Percentiles rank a stretch among this genome's conserved stretches.
Conservation (phyloP, 768 basidiomycete species). For the Auricularia heimuer region DNA sequence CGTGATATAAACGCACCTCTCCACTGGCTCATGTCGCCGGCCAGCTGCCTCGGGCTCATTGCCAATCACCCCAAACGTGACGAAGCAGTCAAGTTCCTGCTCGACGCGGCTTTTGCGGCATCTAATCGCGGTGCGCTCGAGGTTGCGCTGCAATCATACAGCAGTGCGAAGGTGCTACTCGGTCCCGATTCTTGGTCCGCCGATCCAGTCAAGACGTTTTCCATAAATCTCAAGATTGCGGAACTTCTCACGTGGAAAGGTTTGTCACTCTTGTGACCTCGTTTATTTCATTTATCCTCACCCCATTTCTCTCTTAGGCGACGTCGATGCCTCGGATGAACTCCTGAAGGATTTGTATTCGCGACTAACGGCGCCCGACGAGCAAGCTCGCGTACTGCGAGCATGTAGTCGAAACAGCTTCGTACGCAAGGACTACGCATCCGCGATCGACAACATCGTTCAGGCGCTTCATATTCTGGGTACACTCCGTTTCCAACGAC, state of each 20-base stretch:
- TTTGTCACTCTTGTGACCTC: constrained; percentile 10
- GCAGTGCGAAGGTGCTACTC: constrained; percentile 48
- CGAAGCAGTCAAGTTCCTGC: constrained; percentile 47
- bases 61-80: constrained; percentile 52
- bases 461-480: constrained; percentile 44
- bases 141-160: constrained; percentile 44
- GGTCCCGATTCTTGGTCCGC: constrained; percentile 43
- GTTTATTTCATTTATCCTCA: constrained; percentile 1
- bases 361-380: constrained; percentile 40
- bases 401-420: constrained; percentile 56
- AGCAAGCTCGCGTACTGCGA: constrained; percentile 45
- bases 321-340: constrained; percentile 41
- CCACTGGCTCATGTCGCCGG: background rate
- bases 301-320: constrained; percentile 27
- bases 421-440: constrained; percentile 44
- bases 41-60: constrained; percentile 52
- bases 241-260: constrained; percentile 65
- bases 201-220: constrained; percentile 39
- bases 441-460: constrained; percentile 50
- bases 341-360: constrained; percentile 46
- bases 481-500: background rate
- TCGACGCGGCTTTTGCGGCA: constrained; percentile 62
- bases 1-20: background rate
- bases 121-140: constrained; percentile 68
- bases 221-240: constrained; percentile 46